These are phyloP conservation scores for Parsonsia alboflavescens DNA, from an alignment of 257 asterid genomes.

Conservation along the genomic window DNA sequence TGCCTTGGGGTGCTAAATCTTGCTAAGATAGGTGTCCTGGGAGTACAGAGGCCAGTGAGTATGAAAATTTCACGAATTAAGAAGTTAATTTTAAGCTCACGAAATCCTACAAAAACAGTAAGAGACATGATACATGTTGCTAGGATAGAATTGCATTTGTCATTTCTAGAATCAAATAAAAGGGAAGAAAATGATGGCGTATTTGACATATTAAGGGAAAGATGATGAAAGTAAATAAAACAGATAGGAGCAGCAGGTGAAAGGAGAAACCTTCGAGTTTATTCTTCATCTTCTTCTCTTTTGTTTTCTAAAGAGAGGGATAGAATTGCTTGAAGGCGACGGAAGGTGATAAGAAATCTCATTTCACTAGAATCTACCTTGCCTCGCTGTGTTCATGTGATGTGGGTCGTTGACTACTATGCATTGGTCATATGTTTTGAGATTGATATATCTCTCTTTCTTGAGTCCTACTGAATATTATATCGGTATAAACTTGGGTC, in stretches of 20 bases:
- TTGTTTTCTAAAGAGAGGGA: neutral
- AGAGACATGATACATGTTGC: neutral
- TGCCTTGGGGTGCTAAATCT: neutral
- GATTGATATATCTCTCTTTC: neutral
- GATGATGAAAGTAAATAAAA: neutral
- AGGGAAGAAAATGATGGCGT: neutral
- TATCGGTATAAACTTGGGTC: neutral
- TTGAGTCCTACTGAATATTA: neutral
- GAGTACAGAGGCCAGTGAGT: neutral
- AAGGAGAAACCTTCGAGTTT: neutral
- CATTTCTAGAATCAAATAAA: neutral
- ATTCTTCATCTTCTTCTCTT: neutral
- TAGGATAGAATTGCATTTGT: neutral
- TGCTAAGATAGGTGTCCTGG: neutral
- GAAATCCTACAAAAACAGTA: neutral
- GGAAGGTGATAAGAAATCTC: neutral
- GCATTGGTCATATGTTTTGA: neutral
- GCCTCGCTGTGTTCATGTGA: neutral
- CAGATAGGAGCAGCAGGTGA: neutral
- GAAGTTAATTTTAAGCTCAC: neutral
- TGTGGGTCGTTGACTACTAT: neutral
- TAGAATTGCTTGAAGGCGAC: neutral
- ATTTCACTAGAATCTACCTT: neutral
- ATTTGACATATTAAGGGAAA: neutral
- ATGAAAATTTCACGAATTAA: neutral